A percentile compares a stretch with the other conserved stretches of the same genome.
These are phyloP conservation scores for Lasiosphaeriaceae sp. DNA, from an alignment of 495 filamentous ascomycete genomes.

Conservation along the genomic window DNA sequence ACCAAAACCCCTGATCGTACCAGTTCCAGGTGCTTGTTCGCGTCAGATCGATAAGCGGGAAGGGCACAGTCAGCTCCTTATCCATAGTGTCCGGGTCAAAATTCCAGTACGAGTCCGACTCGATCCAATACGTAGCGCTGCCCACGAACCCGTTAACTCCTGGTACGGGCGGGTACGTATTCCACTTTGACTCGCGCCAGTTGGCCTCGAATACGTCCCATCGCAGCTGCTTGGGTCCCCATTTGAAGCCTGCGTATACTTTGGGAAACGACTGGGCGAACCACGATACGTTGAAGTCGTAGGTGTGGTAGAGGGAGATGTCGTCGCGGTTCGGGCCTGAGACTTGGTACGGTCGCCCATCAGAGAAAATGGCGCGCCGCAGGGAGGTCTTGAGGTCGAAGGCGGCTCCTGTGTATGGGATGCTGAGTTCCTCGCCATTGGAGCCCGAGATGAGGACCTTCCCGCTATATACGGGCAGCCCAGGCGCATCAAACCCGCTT, in stretches of 20 bases:
- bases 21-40: constrained; percentile 16
- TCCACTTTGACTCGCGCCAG: constrained; percentile 29
- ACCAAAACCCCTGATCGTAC: constrained; percentile 22
- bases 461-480: constrained; percentile 34
- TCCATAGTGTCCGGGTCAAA: constrained; percentile 21
- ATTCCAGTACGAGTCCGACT: constrained; percentile 9
- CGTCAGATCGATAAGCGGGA: constrained; percentile 23
- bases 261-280: constrained; percentile 17
- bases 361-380: constrained; percentile 3
- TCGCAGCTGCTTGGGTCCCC: constrained; percentile 25
- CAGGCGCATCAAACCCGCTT: constrained; percentile 8
- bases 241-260: constrained; percentile 24
- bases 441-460: constrained; percentile 30
- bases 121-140: constrained; percentile 22
- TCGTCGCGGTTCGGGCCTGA: constrained; percentile 14
- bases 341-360: constrained; percentile 12
- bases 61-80: constrained; percentile 18
- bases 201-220: constrained; percentile 27
- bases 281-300: constrained; percentile 25
- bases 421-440: constrained; percentile 28
- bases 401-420: constrained; percentile 28
- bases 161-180: constrained; percentile 27
- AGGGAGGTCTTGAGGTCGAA: constrained; percentile 16
- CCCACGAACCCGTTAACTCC: constrained; percentile 34
- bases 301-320: constrained; percentile 17